Percentiles rank a stretch among this genome's conserved stretches.
Conservation (phyloP, 2,329 filamentous ascomycete genomes). For the Leptographium flavum region DNA sequence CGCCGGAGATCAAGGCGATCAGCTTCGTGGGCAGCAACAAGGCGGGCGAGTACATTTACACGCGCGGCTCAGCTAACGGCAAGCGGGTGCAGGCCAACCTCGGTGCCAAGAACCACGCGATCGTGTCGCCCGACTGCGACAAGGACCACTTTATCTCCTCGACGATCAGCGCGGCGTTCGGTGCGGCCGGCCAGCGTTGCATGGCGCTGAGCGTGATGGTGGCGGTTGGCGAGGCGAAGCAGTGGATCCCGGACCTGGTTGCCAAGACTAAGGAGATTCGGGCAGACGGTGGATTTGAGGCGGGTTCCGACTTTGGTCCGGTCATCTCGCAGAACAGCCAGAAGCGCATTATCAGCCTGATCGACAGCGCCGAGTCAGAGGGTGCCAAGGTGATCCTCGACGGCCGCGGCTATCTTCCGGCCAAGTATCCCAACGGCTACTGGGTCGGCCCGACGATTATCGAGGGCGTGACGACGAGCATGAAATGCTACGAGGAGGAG, state of each 20-base stretch:
- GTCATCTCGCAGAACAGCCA: constrained; percentile 69
- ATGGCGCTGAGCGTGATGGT: constrained; percentile 76
- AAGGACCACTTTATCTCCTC: constrained; percentile 80
- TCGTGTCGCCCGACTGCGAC: constrained; percentile 71
- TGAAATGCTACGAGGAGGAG: constrained; percentile 74
- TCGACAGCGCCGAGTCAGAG: constrained; percentile 62
- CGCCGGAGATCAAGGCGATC: constrained; percentile 71
- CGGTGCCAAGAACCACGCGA: constrained; percentile 78
- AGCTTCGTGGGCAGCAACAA: constrained; percentile 78
- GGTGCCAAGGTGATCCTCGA: constrained; percentile 70
- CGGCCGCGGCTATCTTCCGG: constrained; percentile 56
- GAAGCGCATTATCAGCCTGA: constrained; percentile 60
- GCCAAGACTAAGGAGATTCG: constrained; percentile 58
- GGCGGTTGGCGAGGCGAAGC: constrained; percentile 70
- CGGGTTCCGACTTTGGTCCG: constrained; percentile 64
- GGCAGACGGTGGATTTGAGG: constrained; percentile 69
- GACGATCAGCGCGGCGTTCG: constrained; percentile 69
- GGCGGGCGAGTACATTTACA: constrained; percentile 76
- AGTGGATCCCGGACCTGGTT: constrained; percentile 65
- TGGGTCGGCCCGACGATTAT: constrained; percentile 76
- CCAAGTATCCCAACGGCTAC: constrained; percentile 72
- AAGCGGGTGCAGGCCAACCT: constrained; percentile 82
- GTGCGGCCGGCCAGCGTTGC: constrained; percentile 71
- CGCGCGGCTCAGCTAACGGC: constrained; percentile 63
- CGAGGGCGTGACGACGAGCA: constrained; percentile 61